A percentile compares a stretch with the other conserved stretches of the same genome.
Conservation (phyloP, 768 basidiomycete species). For the Mycena indigotica region DNA sequence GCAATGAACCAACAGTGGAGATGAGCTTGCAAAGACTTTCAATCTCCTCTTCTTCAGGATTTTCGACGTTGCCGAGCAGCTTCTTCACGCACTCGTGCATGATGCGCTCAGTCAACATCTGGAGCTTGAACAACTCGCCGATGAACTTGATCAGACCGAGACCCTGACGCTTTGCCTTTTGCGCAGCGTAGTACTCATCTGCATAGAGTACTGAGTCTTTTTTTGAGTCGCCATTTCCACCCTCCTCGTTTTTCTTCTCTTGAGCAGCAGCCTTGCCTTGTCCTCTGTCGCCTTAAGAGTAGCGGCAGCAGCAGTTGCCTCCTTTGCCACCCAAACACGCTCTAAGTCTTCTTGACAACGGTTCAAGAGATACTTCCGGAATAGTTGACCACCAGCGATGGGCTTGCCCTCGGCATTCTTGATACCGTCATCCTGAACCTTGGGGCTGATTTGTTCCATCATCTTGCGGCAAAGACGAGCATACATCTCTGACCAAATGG, state of each 20-base stretch:
- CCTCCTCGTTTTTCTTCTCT: slow-evolving; percentile 60
- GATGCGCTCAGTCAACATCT: slow-evolving; percentile 96
- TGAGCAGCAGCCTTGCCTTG: too few species aligned
- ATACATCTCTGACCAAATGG: slow-evolving; percentile 96
- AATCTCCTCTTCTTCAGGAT: slow-evolving; percentile 97
- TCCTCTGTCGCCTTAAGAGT: slow-evolving; percentile 85
- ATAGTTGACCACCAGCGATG: slow-evolving; percentile 88
- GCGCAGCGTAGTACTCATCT: slow-evolving; percentile 93
- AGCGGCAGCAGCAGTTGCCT: slow-evolving; percentile 86
- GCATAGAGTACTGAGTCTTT: slow-evolving; percentile 76
- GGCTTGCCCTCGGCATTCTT: slow-evolving; percentile 80
- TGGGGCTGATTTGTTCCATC: slow-evolving; percentile 89
- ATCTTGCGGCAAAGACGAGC: slow-evolving; percentile 93
- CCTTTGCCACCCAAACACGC: slow-evolving; percentile 89
- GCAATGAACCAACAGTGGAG: slow-evolving; percentile 79
- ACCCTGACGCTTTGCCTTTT: slow-evolving; percentile 96
- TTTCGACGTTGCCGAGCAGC: slow-evolving; percentile 87
- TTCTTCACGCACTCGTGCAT: slow-evolving; percentile 99
- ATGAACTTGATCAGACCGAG: slow-evolving; percentile 98
- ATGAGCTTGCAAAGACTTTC: slow-evolving; percentile 94
- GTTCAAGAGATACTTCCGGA: slow-evolving; percentile 95
- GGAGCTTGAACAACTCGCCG: slow-evolving; percentile 97
- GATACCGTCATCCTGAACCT: slow-evolving; percentile 88
- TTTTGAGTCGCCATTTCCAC: slow-evolving; percentile 35
- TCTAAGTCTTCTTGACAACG: slow-evolving; percentile 99